Conservation (phyloP, 805 yeast genomes). For the Tetrapisispora namnaoensis region DNA sequence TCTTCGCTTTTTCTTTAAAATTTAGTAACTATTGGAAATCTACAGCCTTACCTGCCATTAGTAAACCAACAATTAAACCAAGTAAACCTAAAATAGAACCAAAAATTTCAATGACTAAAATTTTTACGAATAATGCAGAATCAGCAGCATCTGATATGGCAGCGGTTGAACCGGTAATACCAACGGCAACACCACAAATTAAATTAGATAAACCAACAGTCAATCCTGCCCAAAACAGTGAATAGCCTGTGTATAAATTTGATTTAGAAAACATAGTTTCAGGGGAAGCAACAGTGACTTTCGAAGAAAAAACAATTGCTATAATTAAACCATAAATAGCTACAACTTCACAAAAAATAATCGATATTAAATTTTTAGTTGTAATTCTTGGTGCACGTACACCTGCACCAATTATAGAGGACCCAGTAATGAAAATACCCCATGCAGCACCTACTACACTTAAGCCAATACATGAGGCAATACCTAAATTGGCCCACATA, state of each 20-base stretch:
- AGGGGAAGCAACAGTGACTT: slow-evolving; percentile 60
- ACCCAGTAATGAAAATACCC: slow-evolving; percentile 96
- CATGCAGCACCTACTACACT: slow-evolving; percentile 97
- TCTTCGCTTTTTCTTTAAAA: background rate
- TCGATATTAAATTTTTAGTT: slow-evolving; percentile 90
- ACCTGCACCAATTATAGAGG: slow-evolving; percentile 95
- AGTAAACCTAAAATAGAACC: slow-evolving; percentile 93
- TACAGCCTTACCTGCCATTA: slow-evolving; percentile 92
- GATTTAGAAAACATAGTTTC: slow-evolving; percentile 60
- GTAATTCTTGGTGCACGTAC: slow-evolving; percentile 96
- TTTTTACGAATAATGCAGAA: slow-evolving; percentile 87
- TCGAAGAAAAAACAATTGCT: slow-evolving; percentile 94
- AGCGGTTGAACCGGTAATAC: slow-evolving; percentile 97
- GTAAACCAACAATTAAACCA: slow-evolving; percentile 91
- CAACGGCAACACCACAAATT: slow-evolving; percentile 95
- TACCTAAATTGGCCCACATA: slow-evolving; percentile 93
- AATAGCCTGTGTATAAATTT: slow-evolving; percentile 87
- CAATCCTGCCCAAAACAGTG: slow-evolving; percentile 95
- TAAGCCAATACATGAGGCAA: slow-evolving; percentile 82
- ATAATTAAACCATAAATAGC: slow-evolving; percentile 96
- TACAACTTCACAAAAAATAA: slow-evolving; percentile 97
- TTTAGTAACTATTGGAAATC: slow-evolving; percentile 53
- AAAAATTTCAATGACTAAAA: slow-evolving; percentile 92
- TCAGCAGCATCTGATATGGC: slow-evolving; percentile 98
- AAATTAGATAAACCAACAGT: slow-evolving; percentile 91